Evolutionary conservation across 495 filamentous ascomycete species (phyloP), one percentile per base, ranked within the genome.

Genomic region (Mycothermus thermophilus): DNA sequence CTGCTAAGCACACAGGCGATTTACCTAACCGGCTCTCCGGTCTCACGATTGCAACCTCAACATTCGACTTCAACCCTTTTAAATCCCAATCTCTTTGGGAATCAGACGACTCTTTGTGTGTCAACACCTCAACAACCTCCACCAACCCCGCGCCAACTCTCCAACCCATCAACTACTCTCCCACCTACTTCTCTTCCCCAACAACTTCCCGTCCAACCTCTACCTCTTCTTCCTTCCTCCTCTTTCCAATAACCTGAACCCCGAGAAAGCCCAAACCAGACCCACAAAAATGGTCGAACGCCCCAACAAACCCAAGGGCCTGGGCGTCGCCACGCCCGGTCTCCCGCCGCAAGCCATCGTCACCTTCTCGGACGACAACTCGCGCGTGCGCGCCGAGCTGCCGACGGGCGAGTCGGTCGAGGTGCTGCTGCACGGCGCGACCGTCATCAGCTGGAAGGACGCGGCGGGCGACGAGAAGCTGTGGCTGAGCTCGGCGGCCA

Each of bases 361-460:
- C 45, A 72, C 69, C 53, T 70, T 84, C 56, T 66, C 69, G 7
- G 52, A 69, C 35, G 71, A 77, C 51, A 77, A 78, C 54, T 65
- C 66, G 37, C 58, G 63, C 19, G 72, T 93, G 27, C 71, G 72
- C 18, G 81, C 84, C 37, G 69, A 67, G 32, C 63, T 96, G 41
- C 80, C 90, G 8, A 80, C 80, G 8, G 83, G 92, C 42, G 86
- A 96, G 56, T 80, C 72, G 30, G 74, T 93, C 44, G 73, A 81
- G 32, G 67, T 99, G 30, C 67, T 96, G 32, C 74, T 95, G 8
- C 81, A 83, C 51, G 92, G 92, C 37, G 92, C 92, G 0, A 96
- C 92, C 8, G 78, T 96, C 38, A 79, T 79, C 38, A 84, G 78
- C 46, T 99, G 92, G 92, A 93, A 88, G 66, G 69, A 76, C 42